Conservation (phyloP, 2,329 filamentous ascomycete genomes). For the Annulohypoxylon truncatum region DNA sequence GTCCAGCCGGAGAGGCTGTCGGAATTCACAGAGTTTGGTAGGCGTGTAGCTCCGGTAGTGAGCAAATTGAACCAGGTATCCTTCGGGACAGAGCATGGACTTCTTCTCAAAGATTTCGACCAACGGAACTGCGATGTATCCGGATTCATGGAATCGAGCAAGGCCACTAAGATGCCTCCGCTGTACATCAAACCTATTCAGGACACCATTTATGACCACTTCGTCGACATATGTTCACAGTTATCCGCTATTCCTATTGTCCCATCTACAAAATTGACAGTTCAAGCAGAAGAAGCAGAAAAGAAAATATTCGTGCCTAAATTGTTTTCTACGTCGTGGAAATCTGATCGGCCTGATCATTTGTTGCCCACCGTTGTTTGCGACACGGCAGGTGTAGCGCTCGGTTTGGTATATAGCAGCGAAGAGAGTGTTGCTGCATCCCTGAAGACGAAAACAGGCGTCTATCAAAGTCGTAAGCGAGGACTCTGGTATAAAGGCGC, state of each 20-base stretch:
- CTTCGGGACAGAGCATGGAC: slow-evolving; percentile 60
- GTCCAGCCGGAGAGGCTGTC: slow-evolving; percentile 77
- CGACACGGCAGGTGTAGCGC: slow-evolving; percentile 83
- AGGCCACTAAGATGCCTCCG: slow-evolving; percentile 59
- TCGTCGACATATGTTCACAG: slow-evolving; percentile 62
- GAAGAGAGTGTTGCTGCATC: slow-evolving; percentile 90
- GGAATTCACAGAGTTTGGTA: slow-evolving; percentile 65
- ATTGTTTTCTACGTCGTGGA: slow-evolving; percentile 79
- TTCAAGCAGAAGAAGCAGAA: slow-evolving; percentile 68
- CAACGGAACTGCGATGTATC: slow-evolving; percentile 54
- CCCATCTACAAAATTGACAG: slow-evolving; percentile 75
- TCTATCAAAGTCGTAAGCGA: slow-evolving; percentile 96
- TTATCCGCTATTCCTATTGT: slow-evolving; percentile 77
- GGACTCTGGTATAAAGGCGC: slow-evolving; percentile 98
- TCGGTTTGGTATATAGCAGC: slow-evolving; percentile 95
- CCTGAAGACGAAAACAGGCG: slow-evolving; percentile 79
- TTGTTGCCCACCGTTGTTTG: slow-evolving; percentile 91
- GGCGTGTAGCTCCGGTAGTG: slow-evolving; percentile 66
- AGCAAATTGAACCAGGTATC: slow-evolving; percentile 58
- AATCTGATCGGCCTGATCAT: slow-evolving; percentile 83
- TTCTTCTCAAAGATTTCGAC: slow-evolving; percentile 66
- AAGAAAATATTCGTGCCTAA: slow-evolving; percentile 73
- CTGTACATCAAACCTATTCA: slow-evolving; percentile 65
- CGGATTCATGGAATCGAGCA: slow-evolving; percentile 59
- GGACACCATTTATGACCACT: slow-evolving; percentile 58